These are phyloP conservation scores for Metschnikowia orientalis DNA, from an alignment of 805 yeast species.

Conservation along the genomic window DNA sequence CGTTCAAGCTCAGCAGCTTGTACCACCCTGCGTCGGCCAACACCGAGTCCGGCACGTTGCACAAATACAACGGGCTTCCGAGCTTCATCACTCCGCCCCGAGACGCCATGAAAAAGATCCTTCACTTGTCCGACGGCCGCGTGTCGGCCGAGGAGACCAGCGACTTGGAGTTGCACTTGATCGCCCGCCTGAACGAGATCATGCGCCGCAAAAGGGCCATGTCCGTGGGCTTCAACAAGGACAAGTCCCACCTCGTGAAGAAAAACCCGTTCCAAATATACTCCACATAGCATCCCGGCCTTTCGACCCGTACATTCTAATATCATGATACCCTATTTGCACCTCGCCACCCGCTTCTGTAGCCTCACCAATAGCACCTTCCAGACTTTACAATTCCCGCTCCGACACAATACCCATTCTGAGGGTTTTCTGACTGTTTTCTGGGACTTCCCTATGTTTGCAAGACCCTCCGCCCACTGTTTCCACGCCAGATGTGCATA, in stretches of 20 bases:
- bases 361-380: no score
- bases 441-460: no score
- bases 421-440: no score
- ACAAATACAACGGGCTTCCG: slow-evolving; percentile 29
- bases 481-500: slow-evolving; percentile 9
- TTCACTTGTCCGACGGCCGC: slow-evolving; percentile 14
- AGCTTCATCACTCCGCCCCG: slow-evolving; percentile 35
- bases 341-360: no score
- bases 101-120: slow-evolving; percentile 19
- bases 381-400: no score
- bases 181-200: slow-evolving; percentile 19
- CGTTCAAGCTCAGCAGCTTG: slow-evolving; percentile 22
- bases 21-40: slow-evolving; percentile 30
- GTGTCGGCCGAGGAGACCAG: slow-evolving; percentile 10
- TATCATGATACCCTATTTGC: no score
- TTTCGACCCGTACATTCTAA: not conserved
- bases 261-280: slow-evolving; percentile 28
- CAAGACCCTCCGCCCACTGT: no score
- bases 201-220: slow-evolving; percentile 29
- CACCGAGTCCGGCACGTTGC: slow-evolving; percentile 26
- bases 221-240: slow-evolving; percentile 38
- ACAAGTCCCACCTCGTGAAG: slow-evolving; percentile 30
- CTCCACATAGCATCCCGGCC: slow-evolving; percentile 1
- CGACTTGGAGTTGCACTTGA: slow-evolving; percentile 19
- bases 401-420: no score